Percentiles rank a stretch among this genome's conserved stretches.
These are phyloP conservation scores for Asclepias syriaca DNA, from an alignment of 257 asterid species.

Conservation along the genomic window DNA sequence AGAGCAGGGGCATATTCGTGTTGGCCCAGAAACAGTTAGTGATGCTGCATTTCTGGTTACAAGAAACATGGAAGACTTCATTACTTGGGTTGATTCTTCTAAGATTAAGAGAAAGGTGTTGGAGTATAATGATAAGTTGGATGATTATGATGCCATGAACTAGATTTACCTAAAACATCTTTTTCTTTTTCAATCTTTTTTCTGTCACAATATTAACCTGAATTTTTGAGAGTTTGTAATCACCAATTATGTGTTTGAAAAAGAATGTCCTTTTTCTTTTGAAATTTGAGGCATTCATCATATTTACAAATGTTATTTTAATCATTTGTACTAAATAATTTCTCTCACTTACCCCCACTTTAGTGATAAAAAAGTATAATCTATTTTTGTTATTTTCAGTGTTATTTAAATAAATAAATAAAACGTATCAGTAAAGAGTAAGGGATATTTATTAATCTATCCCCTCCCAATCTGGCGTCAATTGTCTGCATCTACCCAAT, in stretches of 20 bases:
- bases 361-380: too few relatives aligned
- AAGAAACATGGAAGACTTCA: conserved; percentile 84
- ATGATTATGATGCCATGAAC: conserved; percentile 80
- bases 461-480: background rate
- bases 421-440: background rate
- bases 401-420: background rate
- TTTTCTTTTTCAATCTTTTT: background rate
- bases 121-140: conserved; percentile 78
- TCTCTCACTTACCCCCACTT: too few relatives aligned
- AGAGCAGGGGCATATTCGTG: conserved; percentile 96
- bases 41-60: conserved; percentile 86
- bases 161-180: background rate
- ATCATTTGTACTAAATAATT: too few relatives aligned
- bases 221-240: too few relatives aligned
- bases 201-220: background rate
- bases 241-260: too few relatives aligned
- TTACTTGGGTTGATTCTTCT: conserved; percentile 95
- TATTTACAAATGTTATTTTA: too few relatives aligned
- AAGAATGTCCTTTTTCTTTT: too few relatives aligned
- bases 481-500: background rate
- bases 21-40: conserved; percentile 83
- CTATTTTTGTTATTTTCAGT: too few relatives aligned
- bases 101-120: conserved; percentile 83
- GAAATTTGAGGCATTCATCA: too few relatives aligned
- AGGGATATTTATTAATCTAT: too few relatives aligned